Percentiles rank a stretch among this genome's conserved stretches.
phyloP scores from a whole-genome alignment of 352 stramenopile species.

The Pythium chondricola region DNA sequence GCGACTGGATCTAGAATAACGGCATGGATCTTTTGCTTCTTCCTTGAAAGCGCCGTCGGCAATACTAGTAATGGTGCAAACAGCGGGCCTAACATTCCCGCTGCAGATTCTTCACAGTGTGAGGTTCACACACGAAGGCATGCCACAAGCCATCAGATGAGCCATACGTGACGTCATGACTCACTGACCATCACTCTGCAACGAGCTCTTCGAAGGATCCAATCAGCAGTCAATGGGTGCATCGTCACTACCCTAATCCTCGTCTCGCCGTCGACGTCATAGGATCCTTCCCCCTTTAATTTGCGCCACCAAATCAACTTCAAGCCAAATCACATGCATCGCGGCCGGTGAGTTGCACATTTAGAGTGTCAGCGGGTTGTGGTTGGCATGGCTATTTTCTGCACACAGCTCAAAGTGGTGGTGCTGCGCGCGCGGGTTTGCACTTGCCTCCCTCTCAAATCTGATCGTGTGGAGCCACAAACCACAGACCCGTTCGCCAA shows the following conservation, averaged over 20 bases:
- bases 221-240: slow-evolving; percentile 1
- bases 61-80: no score
- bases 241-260: not conserved
- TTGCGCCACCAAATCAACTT: not conserved
- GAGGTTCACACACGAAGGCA: not conserved
- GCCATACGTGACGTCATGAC: slow-evolving; percentile 17
- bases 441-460: slow-evolving; percentile 21
- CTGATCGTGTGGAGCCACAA: slow-evolving; percentile 2
- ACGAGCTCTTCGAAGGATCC: not conserved
- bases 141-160: not conserved
- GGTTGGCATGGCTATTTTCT: slow-evolving; percentile 7
- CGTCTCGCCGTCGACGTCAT: no score
- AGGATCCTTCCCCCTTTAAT: not conserved
- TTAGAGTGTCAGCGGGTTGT: not conserved
- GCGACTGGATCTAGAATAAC: no score
- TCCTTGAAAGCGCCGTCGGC: no score
- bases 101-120: not conserved
- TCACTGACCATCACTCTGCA: slow-evolving; percentile 9
- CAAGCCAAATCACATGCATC: no score
- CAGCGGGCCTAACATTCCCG: not conserved
- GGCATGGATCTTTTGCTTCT: no score
- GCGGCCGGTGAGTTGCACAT: no score
- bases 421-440: slow-evolving; percentile 2
- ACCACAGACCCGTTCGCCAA: no score
- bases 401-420: not conserved